These are phyloP conservation scores for Penicillium brevicompactum DNA, from an alignment of 2,329 filamentous ascomycete genomes.

Conservation along the genomic window DNA sequence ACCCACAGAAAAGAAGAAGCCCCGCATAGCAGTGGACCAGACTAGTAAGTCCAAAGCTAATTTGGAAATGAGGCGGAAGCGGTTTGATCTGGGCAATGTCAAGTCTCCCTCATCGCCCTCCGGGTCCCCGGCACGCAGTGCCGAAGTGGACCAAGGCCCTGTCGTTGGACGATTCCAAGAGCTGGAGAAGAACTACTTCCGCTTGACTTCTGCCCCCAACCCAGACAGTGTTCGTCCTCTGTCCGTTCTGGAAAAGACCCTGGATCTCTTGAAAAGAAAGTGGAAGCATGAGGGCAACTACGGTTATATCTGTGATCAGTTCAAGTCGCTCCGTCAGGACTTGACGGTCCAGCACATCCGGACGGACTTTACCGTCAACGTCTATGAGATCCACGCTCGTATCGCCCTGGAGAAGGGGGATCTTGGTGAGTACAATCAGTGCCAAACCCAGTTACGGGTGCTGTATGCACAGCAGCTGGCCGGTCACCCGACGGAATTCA, in stretches of 20 bases:
- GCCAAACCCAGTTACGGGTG: conserved; percentile 93
- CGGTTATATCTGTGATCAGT: conserved; percentile 97
- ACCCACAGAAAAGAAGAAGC: conserved; percentile 54
- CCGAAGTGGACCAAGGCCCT: conserved; percentile 59
- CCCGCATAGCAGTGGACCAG: conserved; percentile 53
- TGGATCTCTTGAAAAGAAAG: conserved; percentile 89
- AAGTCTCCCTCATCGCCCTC: conserved; percentile 46
- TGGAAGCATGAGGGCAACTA: conserved; percentile 95
- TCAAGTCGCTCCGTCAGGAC: conserved; percentile 97
- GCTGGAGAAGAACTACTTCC: conserved; percentile 92
- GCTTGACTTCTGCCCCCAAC: conserved; percentile 86
- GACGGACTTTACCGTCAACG: conserved; percentile 92
- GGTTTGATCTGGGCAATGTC: conserved; percentile 65
- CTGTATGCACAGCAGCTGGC: conserved; percentile 85
- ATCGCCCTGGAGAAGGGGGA: conserved; percentile 98
- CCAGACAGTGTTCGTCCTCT: conserved; percentile 87
- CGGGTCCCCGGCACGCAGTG: conserved; percentile 51
- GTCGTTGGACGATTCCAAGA: conserved; percentile 82
- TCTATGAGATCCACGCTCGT: conserved; percentile 96
- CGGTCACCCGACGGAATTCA: conserved; percentile 92
- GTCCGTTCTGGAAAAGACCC: conserved; percentile 74
- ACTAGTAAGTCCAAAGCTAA: conserved; percentile 88
- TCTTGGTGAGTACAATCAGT: conserved; percentile 99
- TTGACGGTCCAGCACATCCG: conserved; percentile 96
- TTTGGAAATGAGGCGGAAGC: conserved; percentile 84